Conservation (phyloP, 768 basidiomycete genomes). For the Naematelia encephala region DNA sequence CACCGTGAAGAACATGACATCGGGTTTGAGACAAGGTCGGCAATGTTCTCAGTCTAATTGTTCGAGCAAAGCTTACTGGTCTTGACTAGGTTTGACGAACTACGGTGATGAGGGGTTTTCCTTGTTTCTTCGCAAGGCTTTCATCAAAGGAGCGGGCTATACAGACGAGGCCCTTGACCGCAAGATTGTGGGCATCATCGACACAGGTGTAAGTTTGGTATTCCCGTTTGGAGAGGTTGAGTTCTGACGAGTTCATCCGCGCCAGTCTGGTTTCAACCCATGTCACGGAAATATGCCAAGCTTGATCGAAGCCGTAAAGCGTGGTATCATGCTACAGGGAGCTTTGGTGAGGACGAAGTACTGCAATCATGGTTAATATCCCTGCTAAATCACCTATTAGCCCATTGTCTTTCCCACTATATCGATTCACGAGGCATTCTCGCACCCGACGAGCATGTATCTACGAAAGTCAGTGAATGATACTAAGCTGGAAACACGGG, state of each 20-base stretch:
- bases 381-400: too few species aligned
- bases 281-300: slow-evolving; percentile 37
- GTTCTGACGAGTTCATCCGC: not conserved
- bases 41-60: too few species aligned
- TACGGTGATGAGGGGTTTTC: slow-evolving; percentile 43
- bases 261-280: slow-evolving; percentile 36
- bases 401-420: slow-evolving; percentile 40
- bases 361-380: too few species aligned
- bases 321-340: slow-evolving; percentile 30
- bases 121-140: slow-evolving; percentile 42
- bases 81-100: slow-evolving; percentile 29
- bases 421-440: slow-evolving; percentile 39
- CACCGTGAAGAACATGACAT: too few species aligned
- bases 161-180: slow-evolving; percentile 43
- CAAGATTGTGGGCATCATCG: slow-evolving; percentile 39
- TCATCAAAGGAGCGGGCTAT: slow-evolving; percentile 46
- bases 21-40: too few species aligned
- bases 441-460: slow-evolving; percentile 38
- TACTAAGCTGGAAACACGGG: too few species aligned
- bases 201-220: slow-evolving; percentile 22
- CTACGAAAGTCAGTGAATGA: too few species aligned
- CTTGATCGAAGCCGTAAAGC: slow-evolving; percentile 36
- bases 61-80: too few species aligned
- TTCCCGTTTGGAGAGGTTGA: not conserved
- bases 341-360: too few species aligned